These are phyloP conservation scores for Elsinoe necatrix DNA, from an alignment of 2,329 filamentous ascomycete species.

Conservation along the genomic window DNA sequence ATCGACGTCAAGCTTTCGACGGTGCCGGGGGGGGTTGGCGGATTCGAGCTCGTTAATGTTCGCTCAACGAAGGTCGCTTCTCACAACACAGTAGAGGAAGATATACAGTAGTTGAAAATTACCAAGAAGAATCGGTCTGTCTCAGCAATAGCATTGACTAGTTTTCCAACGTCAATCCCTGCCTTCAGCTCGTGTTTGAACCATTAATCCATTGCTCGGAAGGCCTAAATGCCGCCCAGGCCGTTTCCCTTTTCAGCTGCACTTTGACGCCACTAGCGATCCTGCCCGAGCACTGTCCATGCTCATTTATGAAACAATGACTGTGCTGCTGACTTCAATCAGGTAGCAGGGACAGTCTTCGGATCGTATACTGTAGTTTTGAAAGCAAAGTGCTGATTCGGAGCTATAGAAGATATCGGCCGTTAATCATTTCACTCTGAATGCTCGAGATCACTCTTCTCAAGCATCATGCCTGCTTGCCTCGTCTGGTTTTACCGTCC, in stretches of 20 bases:
- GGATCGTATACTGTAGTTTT: not conserved
- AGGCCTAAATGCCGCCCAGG: not conserved
- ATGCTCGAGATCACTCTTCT: too few species aligned
- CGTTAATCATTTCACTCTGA: too few species aligned
- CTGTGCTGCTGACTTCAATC: not conserved
- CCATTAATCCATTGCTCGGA: not conserved
- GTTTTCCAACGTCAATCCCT: not conserved
- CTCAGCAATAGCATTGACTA: not conserved
- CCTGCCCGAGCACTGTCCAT: constrained; percentile 1
- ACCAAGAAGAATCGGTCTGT: too few species aligned
- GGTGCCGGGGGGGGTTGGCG: not conserved
- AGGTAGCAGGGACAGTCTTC: not conserved
- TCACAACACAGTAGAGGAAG: too few species aligned
- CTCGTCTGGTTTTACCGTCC: too few species aligned
- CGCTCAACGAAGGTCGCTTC: too few species aligned
- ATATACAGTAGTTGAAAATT: too few species aligned
- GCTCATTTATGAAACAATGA: not conserved
- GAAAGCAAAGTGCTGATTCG: not conserved
- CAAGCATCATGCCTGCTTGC: too few species aligned
- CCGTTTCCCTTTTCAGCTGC: not conserved
- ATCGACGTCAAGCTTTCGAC: constrained; percentile 6
- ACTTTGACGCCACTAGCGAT: not conserved
- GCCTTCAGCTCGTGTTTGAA: not conserved
- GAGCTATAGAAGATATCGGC: too few species aligned
- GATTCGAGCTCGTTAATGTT: not conserved